These are phyloP conservation scores for Phalaenopsis aphrodite DNA, from an alignment of 106 monocot genomes.

Conservation along the genomic window DNA sequence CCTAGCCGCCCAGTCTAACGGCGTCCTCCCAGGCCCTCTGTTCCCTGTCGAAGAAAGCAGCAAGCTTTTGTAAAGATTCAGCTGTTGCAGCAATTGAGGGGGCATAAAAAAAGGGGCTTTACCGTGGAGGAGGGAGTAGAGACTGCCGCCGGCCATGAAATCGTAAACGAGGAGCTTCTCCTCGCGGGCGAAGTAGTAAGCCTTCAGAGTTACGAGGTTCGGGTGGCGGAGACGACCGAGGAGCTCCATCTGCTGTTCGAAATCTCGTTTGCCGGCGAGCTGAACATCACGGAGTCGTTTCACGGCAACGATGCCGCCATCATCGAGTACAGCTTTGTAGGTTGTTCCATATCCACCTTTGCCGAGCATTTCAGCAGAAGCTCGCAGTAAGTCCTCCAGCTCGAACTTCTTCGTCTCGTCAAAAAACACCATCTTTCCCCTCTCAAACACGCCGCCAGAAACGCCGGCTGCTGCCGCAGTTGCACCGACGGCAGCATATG, in stretches of 20 bases:
- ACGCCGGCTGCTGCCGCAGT: background rate
- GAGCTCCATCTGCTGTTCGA: constrained; percentile 62
- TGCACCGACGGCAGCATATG: constrained; percentile 31
- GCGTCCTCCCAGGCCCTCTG: constrained; percentile 77
- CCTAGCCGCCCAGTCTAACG: constrained; percentile 64
- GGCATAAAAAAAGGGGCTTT: background rate
- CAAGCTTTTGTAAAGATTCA: background rate
- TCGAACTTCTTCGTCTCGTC: constrained; percentile 59
- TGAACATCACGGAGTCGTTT: constrained; percentile 65
- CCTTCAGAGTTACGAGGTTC: constrained; percentile 59
- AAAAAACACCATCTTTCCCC: constrained; percentile 75
- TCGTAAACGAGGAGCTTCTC: constrained; percentile 95
- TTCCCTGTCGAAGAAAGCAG: constrained; percentile 37
- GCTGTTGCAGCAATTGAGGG: background rate
- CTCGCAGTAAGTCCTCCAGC: constrained; percentile 70
- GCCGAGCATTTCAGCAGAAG: constrained; percentile 87
- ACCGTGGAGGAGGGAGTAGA: constrained; percentile 86
- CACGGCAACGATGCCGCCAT: constrained; percentile 66
- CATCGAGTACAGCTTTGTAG: constrained; percentile 78
- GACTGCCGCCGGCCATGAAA: constrained; percentile 83
- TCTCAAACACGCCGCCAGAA: constrained; percentile 25
- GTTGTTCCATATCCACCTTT: constrained; percentile 78
- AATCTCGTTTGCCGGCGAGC: constrained; percentile 43
- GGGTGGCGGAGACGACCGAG: constrained; percentile 64
- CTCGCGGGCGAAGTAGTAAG: constrained; percentile 77